A percentile compares a stretch with the other conserved stretches of the same genome.
These are phyloP conservation scores for Salix caprea DNA, from an alignment of 345 rosid genomes.

Conservation along the genomic window DNA sequence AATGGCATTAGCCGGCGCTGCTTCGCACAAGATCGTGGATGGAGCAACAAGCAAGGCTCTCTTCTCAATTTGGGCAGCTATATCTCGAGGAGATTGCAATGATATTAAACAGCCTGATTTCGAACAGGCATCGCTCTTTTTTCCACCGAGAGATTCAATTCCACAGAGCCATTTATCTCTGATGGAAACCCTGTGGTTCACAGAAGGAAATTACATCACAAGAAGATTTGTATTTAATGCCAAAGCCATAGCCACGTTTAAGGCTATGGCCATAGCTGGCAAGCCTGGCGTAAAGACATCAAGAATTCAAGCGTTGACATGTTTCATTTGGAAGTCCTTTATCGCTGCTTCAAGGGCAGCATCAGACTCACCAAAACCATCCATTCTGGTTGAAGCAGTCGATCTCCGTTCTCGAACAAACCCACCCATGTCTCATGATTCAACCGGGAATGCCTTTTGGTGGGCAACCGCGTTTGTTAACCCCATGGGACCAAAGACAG, in stretches of 20 bases:
- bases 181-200: slow-evolving; percentile 23
- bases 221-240: slow-evolving; percentile 19
- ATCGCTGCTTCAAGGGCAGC: slow-evolving; percentile 13
- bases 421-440: slow-evolving; percentile 17
- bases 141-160: slow-evolving; percentile 16
- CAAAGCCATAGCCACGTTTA: slow-evolving; percentile 3
- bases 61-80: slow-evolving; percentile 6
- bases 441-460: slow-evolving; percentile 15
- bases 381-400: slow-evolving; percentile 18
- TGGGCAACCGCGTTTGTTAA: slow-evolving; percentile 8
- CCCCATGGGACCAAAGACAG: neutral
- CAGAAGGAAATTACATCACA: slow-evolving; percentile 5
- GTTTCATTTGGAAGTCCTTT: slow-evolving; percentile 22
- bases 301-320: slow-evolving; percentile 15
- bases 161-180: slow-evolving; percentile 7
- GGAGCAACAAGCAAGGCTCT: neutral
- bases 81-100: neutral
- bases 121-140: slow-evolving; percentile 3
- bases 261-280: neutral
- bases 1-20: neutral
- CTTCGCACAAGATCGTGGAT: slow-evolving; percentile 20
- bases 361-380: neutral
- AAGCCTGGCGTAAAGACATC: neutral
- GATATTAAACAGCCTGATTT: neutral
- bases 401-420: slow-evolving; percentile 18